Percentiles rank a stretch among this genome's conserved stretches.
These are phyloP conservation scores for Tetrapisispora phaffii DNA, from an alignment of 805 yeast species.

Conservation along the genomic window DNA sequence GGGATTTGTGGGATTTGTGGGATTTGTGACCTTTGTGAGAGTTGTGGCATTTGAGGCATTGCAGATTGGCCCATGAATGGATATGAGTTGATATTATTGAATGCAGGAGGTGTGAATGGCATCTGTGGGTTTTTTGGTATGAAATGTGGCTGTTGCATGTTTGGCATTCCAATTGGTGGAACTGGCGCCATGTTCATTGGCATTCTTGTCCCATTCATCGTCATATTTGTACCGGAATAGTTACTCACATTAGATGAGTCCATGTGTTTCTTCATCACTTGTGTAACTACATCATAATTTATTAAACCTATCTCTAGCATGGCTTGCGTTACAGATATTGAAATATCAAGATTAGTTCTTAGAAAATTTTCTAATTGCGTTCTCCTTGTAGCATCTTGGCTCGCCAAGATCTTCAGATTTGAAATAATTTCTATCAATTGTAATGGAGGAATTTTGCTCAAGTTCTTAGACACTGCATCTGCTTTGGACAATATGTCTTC, in stretches of 20 bases:
- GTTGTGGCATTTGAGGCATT: conserved; percentile 3
- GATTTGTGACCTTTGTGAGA: conserved; percentile 1
- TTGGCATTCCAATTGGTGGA: neutral
- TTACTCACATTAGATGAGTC: neutral
- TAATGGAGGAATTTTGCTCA: conserved; percentile 59
- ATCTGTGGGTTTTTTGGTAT: conserved; percentile 5
- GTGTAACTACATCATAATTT: conserved; percentile 55
- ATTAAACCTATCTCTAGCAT: conserved; percentile 68
- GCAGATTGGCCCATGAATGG: neutral
- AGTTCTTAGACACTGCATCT: conserved; percentile 51
- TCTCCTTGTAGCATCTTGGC: conserved; percentile 37
- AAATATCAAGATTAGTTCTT: conserved; percentile 45
- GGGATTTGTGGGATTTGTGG: conserved; percentile 11
- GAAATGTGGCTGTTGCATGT: neutral
- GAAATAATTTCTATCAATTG: conserved; percentile 61
- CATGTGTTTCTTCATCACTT: conserved; percentile 31
- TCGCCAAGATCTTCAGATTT: conserved; percentile 48
- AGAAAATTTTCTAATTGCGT: conserved; percentile 44
- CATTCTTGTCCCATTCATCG: conserved; percentile 5
- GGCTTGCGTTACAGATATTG: conserved; percentile 64
- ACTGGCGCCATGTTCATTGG: conserved; percentile 2
- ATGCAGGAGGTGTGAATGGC: conserved; percentile 6
- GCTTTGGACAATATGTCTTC: conserved; percentile 35
- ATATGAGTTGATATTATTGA: conserved; percentile 7
- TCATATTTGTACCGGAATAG: conserved; percentile 1